Base-by-base conservation (phyloP, 1,284 basidiomycete genomes). In the Moniliophthora roreri region DNA sequence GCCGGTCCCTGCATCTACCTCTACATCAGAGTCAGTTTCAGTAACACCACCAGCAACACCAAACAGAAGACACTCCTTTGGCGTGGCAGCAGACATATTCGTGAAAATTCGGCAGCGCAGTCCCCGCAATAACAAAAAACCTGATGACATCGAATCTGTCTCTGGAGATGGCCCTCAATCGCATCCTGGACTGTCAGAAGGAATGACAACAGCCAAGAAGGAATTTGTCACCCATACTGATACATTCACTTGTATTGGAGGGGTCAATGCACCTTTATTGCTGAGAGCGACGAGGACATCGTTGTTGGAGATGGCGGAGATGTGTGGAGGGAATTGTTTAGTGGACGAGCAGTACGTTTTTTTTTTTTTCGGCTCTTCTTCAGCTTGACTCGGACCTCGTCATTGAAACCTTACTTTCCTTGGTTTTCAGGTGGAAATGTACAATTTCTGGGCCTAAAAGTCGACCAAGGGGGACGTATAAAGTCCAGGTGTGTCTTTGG, bases 301-400 rank as follows among this genome's bases (percentile, higher is more conserved):
- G 37, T 63, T 89, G 37, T 63, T 85, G 52, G 78, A 84, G 52
- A 72, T 75, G 51, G 81, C 82, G n/a, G 68, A 74, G 54, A 60
- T 51, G 9, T 47, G 80, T 3, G 84, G 82, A 10, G 82, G 78
- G 1, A 84, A 83, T 59, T 80, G 79, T 2, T 73, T 90, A 48
- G 76, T 86, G 4, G 81, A 89, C 44, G 87, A 90, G 64, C 74
- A 79, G 87, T 89, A 62, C 51, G 85, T 80, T 13, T 50, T 37
- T 35, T 26, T 54, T 54, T 45, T 50, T 38, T 48, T 47, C 20
- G n/a, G 18, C 18, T 48, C 55, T 7, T 50, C 55, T 34, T 53
- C 13, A 20, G n/a, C n/a, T 18, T 9, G 24, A n/a, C n/a, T n/a
- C 28, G 23, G 10, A 32, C n/a, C 21, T 8, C 26, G 1, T 32